Base-by-base conservation (phyloP, 108 stramenopile genomes). In the Epithemia pelagica region DNA sequence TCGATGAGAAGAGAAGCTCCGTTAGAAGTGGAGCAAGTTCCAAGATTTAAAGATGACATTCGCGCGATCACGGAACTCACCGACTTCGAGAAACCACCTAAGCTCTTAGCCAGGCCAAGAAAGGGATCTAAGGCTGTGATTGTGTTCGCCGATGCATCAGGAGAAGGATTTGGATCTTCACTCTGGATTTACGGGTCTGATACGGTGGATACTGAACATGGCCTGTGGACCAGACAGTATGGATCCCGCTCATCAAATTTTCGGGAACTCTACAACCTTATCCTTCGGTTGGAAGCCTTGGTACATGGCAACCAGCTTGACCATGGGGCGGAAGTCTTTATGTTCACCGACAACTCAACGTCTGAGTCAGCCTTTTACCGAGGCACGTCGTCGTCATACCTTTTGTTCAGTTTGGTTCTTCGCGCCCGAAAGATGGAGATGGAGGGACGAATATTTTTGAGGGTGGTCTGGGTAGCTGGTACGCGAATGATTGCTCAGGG, bases 71-170 rank as follows among this genome's bases (percentile, higher is more conserved):
- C n/a, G n/a, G n/a, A n/a, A n/a, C n/a, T n/a, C n/a, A n/a, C n/a
- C n/a, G n/a, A n/a, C n/a, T n/a, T n/a, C n/a, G n/a, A n/a, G n/a
- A n/a, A n/a, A n/a, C n/a, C n/a, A n/a, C n/a, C n/a, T n/a, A n/a
- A n/a, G n/a, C n/a, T n/a, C n/a, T n/a, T n/a, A n/a, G n/a, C n/a
- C n/a, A n/a, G n/a, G n/a, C n/a, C n/a, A n/a, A n/a, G n/a, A n/a
- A n/a, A n/a, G n/a, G n/a, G n/a, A n/a, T n/a, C n/a, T n/a, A n/a
- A n/a, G 82, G 65, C n/a, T n/a, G n/a, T n/a, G n/a, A n/a, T n/a
- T n/a, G n/a, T n/a, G n/a, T n/a, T n/a, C n/a, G n/a, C n/a, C 0
- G 79, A 83, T 59, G 82, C 82, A 1, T 78, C 76, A 18, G 76
- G 73, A 0, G 59, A 59, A 15, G 74, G 74, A 0, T 75, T 77